Conservation (phyloP, 225 moss, liverwort and hornwort species). For the Marchantia paleacea region DNA sequence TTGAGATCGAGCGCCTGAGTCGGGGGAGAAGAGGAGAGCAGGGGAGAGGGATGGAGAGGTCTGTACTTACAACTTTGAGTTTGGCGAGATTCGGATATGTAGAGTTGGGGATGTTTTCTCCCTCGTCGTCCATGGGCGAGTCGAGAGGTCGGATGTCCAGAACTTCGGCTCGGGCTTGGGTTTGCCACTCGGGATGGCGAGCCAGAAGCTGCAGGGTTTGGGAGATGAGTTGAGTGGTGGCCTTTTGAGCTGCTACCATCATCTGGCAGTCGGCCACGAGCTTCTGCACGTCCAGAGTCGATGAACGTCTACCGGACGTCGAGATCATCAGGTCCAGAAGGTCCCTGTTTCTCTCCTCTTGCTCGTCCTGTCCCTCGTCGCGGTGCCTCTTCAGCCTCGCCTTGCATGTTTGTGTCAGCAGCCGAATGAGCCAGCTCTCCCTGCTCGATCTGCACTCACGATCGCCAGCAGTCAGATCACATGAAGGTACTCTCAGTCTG, state of each 20-base stretch:
- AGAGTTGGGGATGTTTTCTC: neutral
- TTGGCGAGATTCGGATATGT: constrained; percentile 32
- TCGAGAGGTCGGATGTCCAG: constrained; percentile 29
- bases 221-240: constrained; percentile 32
- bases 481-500: too few species aligned
- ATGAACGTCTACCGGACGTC: neutral
- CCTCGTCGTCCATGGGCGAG: constrained; percentile 13
- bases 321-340: constrained; percentile 40
- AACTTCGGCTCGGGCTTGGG: constrained; percentile 42
- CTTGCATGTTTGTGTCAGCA: constrained; percentile 22
- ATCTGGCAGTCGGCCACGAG: constrained; percentile 40
- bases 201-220: constrained; percentile 36
- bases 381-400: constrained; percentile 1
- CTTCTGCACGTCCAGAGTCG: constrained; percentile 1
- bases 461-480: too few species aligned
- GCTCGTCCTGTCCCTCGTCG: neutral
- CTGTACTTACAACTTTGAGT: constrained; percentile 36
- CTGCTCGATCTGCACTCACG: constrained; percentile 23
- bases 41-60: too few species aligned
- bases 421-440: constrained; percentile 27
- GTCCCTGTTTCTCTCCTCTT: constrained; percentile 8
- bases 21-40: too few species aligned
- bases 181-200: constrained; percentile 38
- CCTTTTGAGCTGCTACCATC: constrained; percentile 37
- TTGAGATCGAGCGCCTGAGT: too few species aligned